Percentiles rank a stretch among this genome's conserved stretches.
Conservation (phyloP, 129 eudicot species). For the Arctium minus region DNA sequence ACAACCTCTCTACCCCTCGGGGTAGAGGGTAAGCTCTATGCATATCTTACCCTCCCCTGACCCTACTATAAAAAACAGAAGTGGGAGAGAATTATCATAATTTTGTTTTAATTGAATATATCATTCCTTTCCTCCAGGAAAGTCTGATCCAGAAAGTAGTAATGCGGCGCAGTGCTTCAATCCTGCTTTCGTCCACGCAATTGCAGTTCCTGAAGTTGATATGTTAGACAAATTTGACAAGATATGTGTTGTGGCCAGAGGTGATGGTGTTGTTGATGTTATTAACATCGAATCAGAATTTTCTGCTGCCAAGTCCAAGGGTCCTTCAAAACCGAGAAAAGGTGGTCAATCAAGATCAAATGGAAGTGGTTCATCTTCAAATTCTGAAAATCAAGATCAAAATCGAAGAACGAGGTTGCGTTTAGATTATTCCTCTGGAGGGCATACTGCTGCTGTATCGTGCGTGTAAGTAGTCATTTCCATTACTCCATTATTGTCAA, state of each 20-base stretch:
- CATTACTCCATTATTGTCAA: background rate
- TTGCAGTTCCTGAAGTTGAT: constrained; percentile 78
- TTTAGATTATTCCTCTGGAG: constrained; percentile 78
- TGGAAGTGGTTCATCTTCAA: constrained; percentile 14
- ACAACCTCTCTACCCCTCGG: too few relatives aligned
- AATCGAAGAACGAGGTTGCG: constrained; percentile 51
- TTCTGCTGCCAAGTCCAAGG: constrained; percentile 38
- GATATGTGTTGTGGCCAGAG: constrained; percentile 86
- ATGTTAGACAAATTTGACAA: constrained; percentile 63
- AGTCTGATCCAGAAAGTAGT: constrained; percentile 36
- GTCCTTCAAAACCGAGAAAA: constrained; percentile 32
- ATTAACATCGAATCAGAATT: constrained; percentile 74
- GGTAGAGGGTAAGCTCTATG: too few relatives aligned
- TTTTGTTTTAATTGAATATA: too few relatives aligned
- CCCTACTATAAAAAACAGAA: too few relatives aligned
- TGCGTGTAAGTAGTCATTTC: constrained; percentile 70
- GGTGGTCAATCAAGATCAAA: constrained; percentile 40
- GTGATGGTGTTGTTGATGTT: constrained; percentile 85
- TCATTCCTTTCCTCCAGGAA: constrained; percentile 22
- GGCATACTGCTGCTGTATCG: constrained; percentile 90
- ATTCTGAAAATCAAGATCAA: constrained; percentile 32
- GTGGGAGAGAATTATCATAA: too few relatives aligned
- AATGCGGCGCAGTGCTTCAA: constrained; percentile 62
- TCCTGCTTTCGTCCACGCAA: constrained; percentile 90
- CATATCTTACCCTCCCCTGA: too few relatives aligned